Percentiles rank a stretch among this genome's conserved stretches.
phyloP scores from a whole-genome alignment of 768 basidiomycete genomes.

The Tulasnella sp. region DNA sequence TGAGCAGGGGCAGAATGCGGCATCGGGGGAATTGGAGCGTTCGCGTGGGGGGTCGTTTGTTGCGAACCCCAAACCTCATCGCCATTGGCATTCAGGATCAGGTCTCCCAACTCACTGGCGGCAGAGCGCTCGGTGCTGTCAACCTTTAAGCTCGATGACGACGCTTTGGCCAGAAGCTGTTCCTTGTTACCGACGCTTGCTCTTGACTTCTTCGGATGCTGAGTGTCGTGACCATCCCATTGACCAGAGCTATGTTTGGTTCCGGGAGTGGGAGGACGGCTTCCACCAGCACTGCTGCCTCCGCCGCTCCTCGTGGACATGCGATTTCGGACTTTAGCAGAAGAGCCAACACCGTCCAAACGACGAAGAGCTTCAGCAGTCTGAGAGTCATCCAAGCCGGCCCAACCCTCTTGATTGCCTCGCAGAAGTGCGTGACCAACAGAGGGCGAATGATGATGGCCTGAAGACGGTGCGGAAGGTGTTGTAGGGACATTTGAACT shows the following conservation, averaged over 20 bases:
- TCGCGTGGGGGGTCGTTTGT: conserved; percentile 27
- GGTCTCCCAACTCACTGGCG: not conserved
- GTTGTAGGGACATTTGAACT: conserved; percentile 53
- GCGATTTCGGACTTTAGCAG: conserved; percentile 42
- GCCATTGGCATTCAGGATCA: conserved; percentile 13
- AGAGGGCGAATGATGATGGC: conserved; percentile 37
- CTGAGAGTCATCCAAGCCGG: conserved; percentile 78
- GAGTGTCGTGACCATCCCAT: conserved; percentile 69
- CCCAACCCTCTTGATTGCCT: conserved; percentile 88
- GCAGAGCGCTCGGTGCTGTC: not conserved
- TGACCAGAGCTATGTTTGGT: conserved; percentile 61
- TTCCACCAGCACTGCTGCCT: conserved; percentile 65
- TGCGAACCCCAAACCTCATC: conserved; percentile 8
- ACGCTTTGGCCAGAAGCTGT: conserved; percentile 9
- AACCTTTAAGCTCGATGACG: conserved; percentile 24
- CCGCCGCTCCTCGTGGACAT: conserved; percentile 59
- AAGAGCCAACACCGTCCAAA: conserved; percentile 74
- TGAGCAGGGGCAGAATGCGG: conserved; percentile 9
- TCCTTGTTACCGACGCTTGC: conserved; percentile 33
- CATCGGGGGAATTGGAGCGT: conserved; percentile 24
- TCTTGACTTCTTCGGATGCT: conserved; percentile 45
- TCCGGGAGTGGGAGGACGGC: conserved; percentile 75
- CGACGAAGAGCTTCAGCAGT: conserved; percentile 91
- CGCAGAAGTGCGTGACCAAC: conserved; percentile 84
- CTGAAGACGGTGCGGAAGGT: conserved; percentile 49